Evolutionary conservation across 2,329 filamentous ascomycete species (phyloP).

Genomic region (Pseudogymnoascus sp.): DNA sequence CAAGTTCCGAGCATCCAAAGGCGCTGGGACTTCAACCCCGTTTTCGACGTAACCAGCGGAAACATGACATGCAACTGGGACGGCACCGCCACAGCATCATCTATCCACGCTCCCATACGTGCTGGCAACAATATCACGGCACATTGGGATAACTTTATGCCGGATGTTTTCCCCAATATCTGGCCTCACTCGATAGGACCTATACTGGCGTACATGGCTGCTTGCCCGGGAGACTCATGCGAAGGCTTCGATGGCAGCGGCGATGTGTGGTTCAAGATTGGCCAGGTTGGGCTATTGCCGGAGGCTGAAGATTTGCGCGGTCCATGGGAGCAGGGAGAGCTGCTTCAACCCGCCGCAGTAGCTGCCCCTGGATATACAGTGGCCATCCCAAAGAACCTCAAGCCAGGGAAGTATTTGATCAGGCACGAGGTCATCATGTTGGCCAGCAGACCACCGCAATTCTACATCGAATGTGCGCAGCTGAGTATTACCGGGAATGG

Average conservation of each 20-base stretch:
- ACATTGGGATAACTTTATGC: background rate
- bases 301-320: slow-evolving; percentile 10
- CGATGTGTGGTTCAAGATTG: slow-evolving; percentile 17
- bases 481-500: slow-evolving; percentile 10
- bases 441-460: slow-evolving; percentile 12
- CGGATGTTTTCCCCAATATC: background rate
- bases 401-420: slow-evolving; percentile 14
- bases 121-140: background rate
- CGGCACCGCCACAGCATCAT: background rate
- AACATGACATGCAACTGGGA: slow-evolving; percentile 7
- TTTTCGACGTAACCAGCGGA: background rate
- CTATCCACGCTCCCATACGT: background rate
- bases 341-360: background rate
- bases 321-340: slow-evolving; percentile 12
- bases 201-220: slow-evolving; percentile 15
- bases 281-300: slow-evolving; percentile 10
- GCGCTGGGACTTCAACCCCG: slow-evolving; percentile 6
- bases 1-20: background rate
- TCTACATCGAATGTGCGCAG: slow-evolving; percentile 13
- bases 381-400: slow-evolving; percentile 12
- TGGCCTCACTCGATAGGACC: slow-evolving; percentile 12
- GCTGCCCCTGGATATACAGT: slow-evolving; percentile 1
- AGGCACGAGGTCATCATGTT: slow-evolving; percentile 15
- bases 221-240: slow-evolving; percentile 14
- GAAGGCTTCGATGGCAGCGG: slow-evolving; percentile 12